phyloP scores from a whole-genome alignment of 306 rosid species.

The Echinosophora koreensis region DNA sequence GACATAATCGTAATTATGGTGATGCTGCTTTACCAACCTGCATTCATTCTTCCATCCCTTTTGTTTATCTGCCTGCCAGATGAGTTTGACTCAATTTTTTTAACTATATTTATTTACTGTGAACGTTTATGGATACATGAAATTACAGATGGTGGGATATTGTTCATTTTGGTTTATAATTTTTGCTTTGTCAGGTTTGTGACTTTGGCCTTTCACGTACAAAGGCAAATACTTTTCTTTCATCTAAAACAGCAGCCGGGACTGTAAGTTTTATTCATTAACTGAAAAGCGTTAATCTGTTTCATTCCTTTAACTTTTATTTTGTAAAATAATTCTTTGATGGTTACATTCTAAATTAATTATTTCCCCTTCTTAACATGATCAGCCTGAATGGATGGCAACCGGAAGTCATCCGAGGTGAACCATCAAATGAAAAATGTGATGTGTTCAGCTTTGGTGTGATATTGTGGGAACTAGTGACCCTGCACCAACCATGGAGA shows the following conservation, averaged over 20 bases:
- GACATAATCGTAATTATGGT: too few relatives aligned
- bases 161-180: slow-evolving; percentile 36
- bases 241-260: slow-evolving; percentile 95
- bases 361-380: slow-evolving; percentile 8
- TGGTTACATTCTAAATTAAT: slow-evolving; percentile 42
- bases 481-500: slow-evolving; percentile 93
- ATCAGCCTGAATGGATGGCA: slow-evolving; percentile 97
- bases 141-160: slow-evolving; percentile 21
- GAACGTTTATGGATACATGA: slow-evolving; percentile 1
- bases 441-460: slow-evolving; percentile 96
- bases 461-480: slow-evolving; percentile 92
- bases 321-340: slow-evolving; percentile 18
- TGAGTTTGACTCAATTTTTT: too few relatives aligned
- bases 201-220: slow-evolving; percentile 96
- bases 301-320: neutral
- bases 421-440: slow-evolving; percentile 88
- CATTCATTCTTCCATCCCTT: too few relatives aligned
- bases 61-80: too few relatives aligned
- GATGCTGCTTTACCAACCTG: too few relatives aligned
- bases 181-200: slow-evolving; percentile 64
- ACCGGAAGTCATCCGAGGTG: slow-evolving; percentile 94
- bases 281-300: slow-evolving; percentile 8
- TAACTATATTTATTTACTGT: too few relatives aligned
- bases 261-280: slow-evolving; percentile 71
- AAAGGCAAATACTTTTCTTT: slow-evolving; percentile 90